These are phyloP conservation scores for Thecaphora thlaspeos DNA, from an alignment of 1,284 basidiomycete species.

Conservation along the genomic window DNA sequence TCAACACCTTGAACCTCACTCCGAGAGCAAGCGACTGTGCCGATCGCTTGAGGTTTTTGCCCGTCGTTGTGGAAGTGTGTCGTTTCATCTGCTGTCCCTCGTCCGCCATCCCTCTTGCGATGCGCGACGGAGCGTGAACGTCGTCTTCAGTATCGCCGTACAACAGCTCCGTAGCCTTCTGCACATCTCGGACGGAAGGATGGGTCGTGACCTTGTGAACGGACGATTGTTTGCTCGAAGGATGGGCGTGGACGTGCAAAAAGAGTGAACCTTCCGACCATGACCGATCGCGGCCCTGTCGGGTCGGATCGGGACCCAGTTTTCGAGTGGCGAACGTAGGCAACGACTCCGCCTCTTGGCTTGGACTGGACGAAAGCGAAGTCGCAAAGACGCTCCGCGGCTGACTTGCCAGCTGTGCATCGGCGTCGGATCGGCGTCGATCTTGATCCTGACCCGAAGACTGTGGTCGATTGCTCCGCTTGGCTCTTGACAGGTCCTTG, in stretches of 20 bases:
- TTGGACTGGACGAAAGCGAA: background rate
- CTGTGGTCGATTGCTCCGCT: too few relatives aligned
- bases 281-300: background rate
- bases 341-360: background rate
- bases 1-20: slow-evolving; percentile 27
- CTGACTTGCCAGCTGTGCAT: too few relatives aligned
- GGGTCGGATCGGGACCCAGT: background rate
- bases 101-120: background rate
- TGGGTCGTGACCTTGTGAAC: background rate
- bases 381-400: too few relatives aligned
- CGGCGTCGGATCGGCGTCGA: too few relatives aligned
- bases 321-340: background rate
- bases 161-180: too few relatives aligned
- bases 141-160: too few relatives aligned
- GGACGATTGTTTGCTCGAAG: background rate
- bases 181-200: too few relatives aligned
- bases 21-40: slow-evolving; percentile 29
- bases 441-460: too few relatives aligned
- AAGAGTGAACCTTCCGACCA: background rate
- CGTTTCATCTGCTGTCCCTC: background rate
- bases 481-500: background rate
- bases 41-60: slow-evolving; percentile 9
- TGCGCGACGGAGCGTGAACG: too few relatives aligned
- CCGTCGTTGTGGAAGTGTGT: background rate
- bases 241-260: background rate